phyloP scores from a whole-genome alignment of 345 rosid species.

The Anastatica hierochuntica region DNA sequence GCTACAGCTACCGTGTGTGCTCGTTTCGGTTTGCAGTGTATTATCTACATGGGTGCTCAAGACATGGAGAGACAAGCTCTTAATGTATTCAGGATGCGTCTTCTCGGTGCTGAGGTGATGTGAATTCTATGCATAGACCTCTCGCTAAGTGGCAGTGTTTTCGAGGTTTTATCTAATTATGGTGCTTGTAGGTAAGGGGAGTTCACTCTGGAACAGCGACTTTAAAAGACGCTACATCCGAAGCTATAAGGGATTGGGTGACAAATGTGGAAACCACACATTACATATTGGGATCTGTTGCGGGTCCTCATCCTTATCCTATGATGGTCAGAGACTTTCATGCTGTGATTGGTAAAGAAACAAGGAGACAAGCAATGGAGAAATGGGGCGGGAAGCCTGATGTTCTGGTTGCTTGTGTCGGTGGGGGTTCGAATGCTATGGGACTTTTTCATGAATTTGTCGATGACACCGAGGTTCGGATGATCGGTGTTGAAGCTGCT shows the following conservation, averaged over 20 bases:
- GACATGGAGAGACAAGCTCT: conserved; percentile 94
- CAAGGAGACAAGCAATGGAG: conserved; percentile 61
- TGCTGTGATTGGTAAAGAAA: conserved; percentile 84
- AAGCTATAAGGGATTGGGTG: conserved; percentile 91
- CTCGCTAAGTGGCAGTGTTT: not conserved
- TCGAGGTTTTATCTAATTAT: not conserved
- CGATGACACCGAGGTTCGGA: conserved; percentile 56
- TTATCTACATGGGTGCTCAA: conserved; percentile 90
- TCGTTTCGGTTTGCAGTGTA: conserved; percentile 69
- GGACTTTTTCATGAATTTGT: conserved; percentile 95
- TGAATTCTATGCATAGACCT: not conserved
- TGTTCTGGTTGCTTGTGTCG: conserved; percentile 83
- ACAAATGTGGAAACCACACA: conserved; percentile 86
- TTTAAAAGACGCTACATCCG: conserved; percentile 63
- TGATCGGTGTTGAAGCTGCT: conserved; percentile 98
- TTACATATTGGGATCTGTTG: conserved; percentile 90
- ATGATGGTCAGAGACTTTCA: conserved; percentile 98
- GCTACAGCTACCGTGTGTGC: conserved; percentile 99
- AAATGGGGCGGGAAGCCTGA: conserved; percentile 81
- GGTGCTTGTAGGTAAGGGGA: conserved; percentile 42
- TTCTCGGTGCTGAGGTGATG: conserved; percentile 83
- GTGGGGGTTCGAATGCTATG: conserved; percentile 92
- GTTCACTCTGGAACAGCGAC: conserved; percentile 74
- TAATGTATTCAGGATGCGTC: conserved; percentile 89
- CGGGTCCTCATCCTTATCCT: conserved; percentile 97